A percentile compares a stretch with the other conserved stretches of the same genome.
phyloP scores from a whole-genome alignment of 305 asterid species.

The Fraxinus baroniana region DNA sequence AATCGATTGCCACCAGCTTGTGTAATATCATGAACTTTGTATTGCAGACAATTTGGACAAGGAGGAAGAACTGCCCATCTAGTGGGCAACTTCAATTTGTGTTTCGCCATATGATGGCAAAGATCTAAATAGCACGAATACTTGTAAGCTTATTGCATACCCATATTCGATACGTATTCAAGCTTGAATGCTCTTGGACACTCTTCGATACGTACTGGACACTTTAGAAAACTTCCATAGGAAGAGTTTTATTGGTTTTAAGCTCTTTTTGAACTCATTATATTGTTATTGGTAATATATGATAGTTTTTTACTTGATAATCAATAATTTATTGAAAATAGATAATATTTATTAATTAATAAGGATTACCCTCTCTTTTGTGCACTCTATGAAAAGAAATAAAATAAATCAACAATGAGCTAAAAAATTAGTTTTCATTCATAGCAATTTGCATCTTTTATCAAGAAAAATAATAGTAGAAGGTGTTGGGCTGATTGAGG shows the following conservation, averaged over 20 bases:
- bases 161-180: not conserved
- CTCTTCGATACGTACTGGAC: not conserved
- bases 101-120: not conserved
- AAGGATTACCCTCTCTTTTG: no score
- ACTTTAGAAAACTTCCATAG: not conserved
- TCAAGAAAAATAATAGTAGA: no score
- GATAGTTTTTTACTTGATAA: no score
- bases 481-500: no score
- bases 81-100: not conserved
- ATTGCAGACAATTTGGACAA: not conserved
- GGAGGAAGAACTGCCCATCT: not conserved
- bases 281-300: no score
- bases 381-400: no score
- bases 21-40: not conserved
- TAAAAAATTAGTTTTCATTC: no score
- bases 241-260: not conserved
- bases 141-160: not conserved
- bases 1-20: not conserved
- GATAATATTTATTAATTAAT: no score
- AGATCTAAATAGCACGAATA: not conserved
- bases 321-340: no score
- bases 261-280: not conserved
- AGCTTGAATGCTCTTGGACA: not conserved
- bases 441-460: no score
- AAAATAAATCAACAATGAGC: no score